Evolutionary conservation across 2,329 filamentous ascomycete species (phyloP), one percentile per base, ranked within the genome.

Genomic region (Aureobasidium vineae): DNA sequence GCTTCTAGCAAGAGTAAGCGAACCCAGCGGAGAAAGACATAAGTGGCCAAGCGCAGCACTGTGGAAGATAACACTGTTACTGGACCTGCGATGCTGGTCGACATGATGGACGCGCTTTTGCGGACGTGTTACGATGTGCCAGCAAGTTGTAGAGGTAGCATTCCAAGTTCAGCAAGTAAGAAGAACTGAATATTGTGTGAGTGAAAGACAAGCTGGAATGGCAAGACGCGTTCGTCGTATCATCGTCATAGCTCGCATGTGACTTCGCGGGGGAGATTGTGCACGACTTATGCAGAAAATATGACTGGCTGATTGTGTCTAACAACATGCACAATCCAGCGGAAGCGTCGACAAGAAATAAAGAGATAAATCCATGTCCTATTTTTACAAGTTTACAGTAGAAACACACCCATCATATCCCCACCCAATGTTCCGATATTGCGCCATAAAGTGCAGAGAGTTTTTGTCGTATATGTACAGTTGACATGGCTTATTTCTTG

Each of bases 11-110:
- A 65, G 60, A 28, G 59, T 65, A 45, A 65, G 63, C 73, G 68
- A 69, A 77, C 76, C 75, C 75, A 77, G 72, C 75, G 68, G 31
- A 77, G 68, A 65, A 77, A 77, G 61, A 77, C 67, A 68, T 73
- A 77, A 19, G 74, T 70, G 64, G 67, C 60, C 4, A 70, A n/a
- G 21, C 75, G 67, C 28, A 76, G 49, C 8, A 69, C 57, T 2
- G 70, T 57, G 1, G 73, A 75, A 67, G 72, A 74, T 21, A 70
- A 52, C 28, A 70, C 69, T n/a, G 71, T 71, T 54, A 70, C 59
- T 19, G 40, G 43, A 36, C 38, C 36, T 40, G 56, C 31, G 8
- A 66, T 66, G n/a, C 41, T 61, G 31, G 38, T 45, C 45, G 53
- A 41, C 60, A 63, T 63, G 47, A 31, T 45, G 60, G 21, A 45